These are phyloP conservation scores for Pogostemon cablin DNA, from an alignment of 257 asterid species.

Conservation along the genomic window DNA sequence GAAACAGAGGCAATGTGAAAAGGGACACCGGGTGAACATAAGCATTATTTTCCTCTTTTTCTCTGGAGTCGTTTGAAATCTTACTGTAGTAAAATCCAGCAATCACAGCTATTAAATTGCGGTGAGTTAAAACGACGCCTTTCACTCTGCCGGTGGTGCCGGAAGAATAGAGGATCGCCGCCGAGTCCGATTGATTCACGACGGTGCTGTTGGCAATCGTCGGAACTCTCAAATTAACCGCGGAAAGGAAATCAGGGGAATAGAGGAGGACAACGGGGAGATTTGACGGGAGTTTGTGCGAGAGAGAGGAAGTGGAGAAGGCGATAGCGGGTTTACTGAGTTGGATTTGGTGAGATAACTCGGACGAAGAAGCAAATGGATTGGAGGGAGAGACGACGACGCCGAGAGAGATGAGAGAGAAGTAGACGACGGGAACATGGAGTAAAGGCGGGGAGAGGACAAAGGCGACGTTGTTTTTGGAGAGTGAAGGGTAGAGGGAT, in stretches of 20 bases:
- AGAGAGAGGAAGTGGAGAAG: slow-evolving; percentile 50
- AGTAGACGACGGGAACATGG: slow-evolving; percentile 71
- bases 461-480: slow-evolving; percentile 66
- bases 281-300: slow-evolving; percentile 47
- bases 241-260: slow-evolving; percentile 55
- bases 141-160: slow-evolving; percentile 90
- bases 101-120: slow-evolving; percentile 58
- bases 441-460: slow-evolving; percentile 70
- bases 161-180: slow-evolving; percentile 82
- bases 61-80: background rate
- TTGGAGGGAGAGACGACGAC: slow-evolving; percentile 73
- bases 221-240: slow-evolving; percentile 39
- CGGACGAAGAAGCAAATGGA: slow-evolving; percentile 64
- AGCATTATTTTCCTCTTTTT: slow-evolving; percentile 11
- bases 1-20: slow-evolving; percentile 78
- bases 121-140: slow-evolving; percentile 82
- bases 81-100: slow-evolving; percentile 43
- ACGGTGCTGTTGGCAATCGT: slow-evolving; percentile 18
- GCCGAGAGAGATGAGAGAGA: slow-evolving; percentile 80
- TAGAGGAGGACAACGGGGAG: slow-evolving; percentile 52
- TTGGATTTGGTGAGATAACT: slow-evolving; percentile 60
- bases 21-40: slow-evolving; percentile 44
- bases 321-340: slow-evolving; percentile 62
- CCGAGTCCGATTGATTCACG: slow-evolving; percentile 60
- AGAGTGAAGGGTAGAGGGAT: slow-evolving; percentile 47